Conservation (phyloP, 2,329 filamentous ascomycete species). For the Exserohilum turcica region DNA sequence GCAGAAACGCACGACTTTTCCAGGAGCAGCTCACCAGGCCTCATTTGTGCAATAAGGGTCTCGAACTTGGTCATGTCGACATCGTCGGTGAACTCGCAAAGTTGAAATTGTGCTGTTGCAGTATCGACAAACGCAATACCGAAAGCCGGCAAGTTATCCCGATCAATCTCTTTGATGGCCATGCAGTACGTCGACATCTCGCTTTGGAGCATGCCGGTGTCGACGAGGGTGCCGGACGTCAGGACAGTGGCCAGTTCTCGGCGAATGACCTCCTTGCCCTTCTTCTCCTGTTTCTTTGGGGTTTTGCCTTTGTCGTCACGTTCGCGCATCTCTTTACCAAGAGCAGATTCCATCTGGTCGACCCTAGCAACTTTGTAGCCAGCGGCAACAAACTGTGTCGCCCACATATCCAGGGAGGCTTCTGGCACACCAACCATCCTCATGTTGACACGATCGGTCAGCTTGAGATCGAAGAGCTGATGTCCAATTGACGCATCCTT, state of each 20-base stretch:
- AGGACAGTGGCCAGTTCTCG: constrained; percentile 89
- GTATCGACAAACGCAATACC: constrained; percentile 94
- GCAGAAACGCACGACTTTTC: constrained; percentile 83
- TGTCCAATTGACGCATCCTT: constrained; percentile 96
- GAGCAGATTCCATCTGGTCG: constrained; percentile 93
- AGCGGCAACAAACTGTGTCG: constrained; percentile 97
- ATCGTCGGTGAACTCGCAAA: constrained; percentile 93
- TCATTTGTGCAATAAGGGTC: constrained; percentile 90
- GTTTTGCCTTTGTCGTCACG: constrained; percentile 63
- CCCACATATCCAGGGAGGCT: constrained; percentile 93
- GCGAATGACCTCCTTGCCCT: constrained; percentile 87
- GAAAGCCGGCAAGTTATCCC: constrained; percentile 78
- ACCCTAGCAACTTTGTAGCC: constrained; percentile 97
- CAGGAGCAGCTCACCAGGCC: constrained; percentile 83
- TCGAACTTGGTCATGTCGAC: constrained; percentile 95
- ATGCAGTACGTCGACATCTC: constrained; percentile 98
- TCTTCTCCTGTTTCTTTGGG: constrained; percentile 57
- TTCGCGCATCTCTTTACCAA: constrained; percentile 99
- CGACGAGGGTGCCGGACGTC: constrained; percentile 89
- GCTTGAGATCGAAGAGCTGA: constrained; percentile 94
- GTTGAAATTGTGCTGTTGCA: constrained; percentile 90
- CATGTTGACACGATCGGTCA: constrained; percentile 99
- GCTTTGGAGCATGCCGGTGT: constrained; percentile 94
- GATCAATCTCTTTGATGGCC: constrained; percentile 76
- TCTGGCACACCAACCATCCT: constrained; percentile 98